These are phyloP conservation scores for Passiflora organensis DNA, from an alignment of 345 rosid genomes.

Conservation along the genomic window DNA sequence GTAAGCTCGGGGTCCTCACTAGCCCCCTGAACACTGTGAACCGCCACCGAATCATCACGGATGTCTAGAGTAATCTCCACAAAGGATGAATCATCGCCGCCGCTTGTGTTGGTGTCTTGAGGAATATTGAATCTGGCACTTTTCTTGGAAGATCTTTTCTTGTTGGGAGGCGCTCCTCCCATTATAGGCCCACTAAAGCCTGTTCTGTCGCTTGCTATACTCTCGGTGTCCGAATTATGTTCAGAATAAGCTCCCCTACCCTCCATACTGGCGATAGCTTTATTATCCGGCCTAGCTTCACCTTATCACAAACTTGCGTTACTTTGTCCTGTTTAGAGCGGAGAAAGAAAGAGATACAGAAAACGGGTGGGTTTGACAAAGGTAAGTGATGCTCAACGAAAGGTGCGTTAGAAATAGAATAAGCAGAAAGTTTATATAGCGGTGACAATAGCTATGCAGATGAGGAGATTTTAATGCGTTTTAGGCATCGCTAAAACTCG, in stretches of 20 bases:
- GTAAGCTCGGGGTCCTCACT: conserved; percentile 70
- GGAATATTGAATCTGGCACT: conserved; percentile 80
- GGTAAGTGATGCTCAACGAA: neutral
- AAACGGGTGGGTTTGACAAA: neutral
- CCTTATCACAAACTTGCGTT: neutral
- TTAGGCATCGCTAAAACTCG: neutral
- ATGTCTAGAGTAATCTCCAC: conserved; percentile 89
- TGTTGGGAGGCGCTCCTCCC: conserved; percentile 16
- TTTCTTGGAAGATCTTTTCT: conserved; percentile 58
- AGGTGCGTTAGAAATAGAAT: neutral
- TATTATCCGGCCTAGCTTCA: no score
- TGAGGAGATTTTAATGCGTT: neutral
- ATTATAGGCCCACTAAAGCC: conserved; percentile 64
- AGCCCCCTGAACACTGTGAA: conserved; percentile 78
- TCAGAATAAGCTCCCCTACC: conserved; percentile 42
- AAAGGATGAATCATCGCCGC: conserved; percentile 31
- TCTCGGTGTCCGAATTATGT: conserved; percentile 63
- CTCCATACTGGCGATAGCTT: conserved; percentile 33
- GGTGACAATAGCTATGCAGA: neutral
- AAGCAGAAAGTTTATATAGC: neutral
- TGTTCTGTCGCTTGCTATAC: conserved; percentile 50
- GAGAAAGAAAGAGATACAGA: no score
- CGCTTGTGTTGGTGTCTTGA: conserved; percentile 17
- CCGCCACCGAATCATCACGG: conserved; percentile 69
- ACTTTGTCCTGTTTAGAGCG: no score